Conservation (phyloP, 371 early-diverging fungal genomes). For the Mucor plumbeus region DNA sequence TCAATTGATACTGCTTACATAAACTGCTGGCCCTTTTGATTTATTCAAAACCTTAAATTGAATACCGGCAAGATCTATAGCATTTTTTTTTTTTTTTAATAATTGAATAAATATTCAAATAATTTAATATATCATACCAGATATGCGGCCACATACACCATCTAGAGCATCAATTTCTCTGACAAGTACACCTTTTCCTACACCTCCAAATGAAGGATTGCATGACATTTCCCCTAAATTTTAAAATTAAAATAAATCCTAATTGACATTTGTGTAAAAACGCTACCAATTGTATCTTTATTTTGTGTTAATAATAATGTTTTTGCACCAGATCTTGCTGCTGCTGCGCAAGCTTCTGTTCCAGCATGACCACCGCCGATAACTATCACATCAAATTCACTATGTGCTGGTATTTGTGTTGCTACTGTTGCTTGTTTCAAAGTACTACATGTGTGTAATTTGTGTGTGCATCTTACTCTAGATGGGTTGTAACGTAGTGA, state of each 20-base stretch:
- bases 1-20: constrained; percentile 48
- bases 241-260: neutral
- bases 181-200: constrained; percentile 85
- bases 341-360: constrained; percentile 85
- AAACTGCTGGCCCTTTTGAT: constrained; percentile 88
- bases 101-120: neutral
- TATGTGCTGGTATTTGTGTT: neutral
- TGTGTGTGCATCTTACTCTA: neutral
- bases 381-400: constrained; percentile 73
- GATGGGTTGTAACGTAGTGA: neutral
- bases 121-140: constrained; percentile 39
- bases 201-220: constrained; percentile 89
- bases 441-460: neutral
- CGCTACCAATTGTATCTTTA: constrained; percentile 72
- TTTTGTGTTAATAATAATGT: constrained; percentile 83
- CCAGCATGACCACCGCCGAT: constrained; percentile 93
- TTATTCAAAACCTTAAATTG: constrained; percentile 87
- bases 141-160: constrained; percentile 80
- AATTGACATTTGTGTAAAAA: too few relatives aligned
- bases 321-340: constrained; percentile 79
- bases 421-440: constrained; percentile 15
- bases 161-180: constrained; percentile 87
- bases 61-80: constrained; percentile 77
- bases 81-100: neutral
- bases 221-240: constrained; percentile 83